Evolutionary conservation across 73 alveolate species (phyloP).

Genomic region (Paramecium biaurelia): DNA sequence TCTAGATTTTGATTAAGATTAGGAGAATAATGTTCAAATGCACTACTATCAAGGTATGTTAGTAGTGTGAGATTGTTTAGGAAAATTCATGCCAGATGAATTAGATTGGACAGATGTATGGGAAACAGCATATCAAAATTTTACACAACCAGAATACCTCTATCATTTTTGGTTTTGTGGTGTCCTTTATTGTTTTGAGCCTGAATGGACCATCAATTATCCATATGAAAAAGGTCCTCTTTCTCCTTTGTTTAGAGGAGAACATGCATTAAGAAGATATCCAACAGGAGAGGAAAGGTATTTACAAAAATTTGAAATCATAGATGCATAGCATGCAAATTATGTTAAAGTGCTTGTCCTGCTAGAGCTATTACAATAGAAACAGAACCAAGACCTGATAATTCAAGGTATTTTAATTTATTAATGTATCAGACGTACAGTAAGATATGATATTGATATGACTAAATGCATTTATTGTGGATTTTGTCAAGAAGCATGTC

Average conservation of each 20-base stretch:
- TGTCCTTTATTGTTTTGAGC: conserved; percentile 65
- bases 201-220: conserved; percentile 81
- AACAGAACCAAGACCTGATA: conserved; percentile 94
- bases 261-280: conserved; percentile 90
- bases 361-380: conserved; percentile 89
- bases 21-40: conserved; percentile 42
- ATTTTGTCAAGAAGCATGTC: conserved; percentile 92
- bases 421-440: conserved; percentile 69
- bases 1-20: conserved; percentile 44
- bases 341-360: conserved; percentile 92
- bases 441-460: conserved; percentile 88
- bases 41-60: conserved; percentile 36
- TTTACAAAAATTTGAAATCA: not conserved
- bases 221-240: conserved; percentile 93
- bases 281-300: conserved; percentile 91
- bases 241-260: conserved; percentile 91
- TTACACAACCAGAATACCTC: conserved; percentile 61
- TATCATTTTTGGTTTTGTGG: conserved; percentile 67
- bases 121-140: conserved; percentile 56
- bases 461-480: conserved; percentile 94
- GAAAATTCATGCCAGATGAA: conserved; percentile 62
- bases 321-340: conserved; percentile 92
- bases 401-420: conserved; percentile 52
- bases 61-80: not conserved
- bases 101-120: conserved; percentile 67